These are phyloP conservation scores for Dioscorea cayenensis DNA, from an alignment of 116 monocot species.

Conservation along the genomic window DNA sequence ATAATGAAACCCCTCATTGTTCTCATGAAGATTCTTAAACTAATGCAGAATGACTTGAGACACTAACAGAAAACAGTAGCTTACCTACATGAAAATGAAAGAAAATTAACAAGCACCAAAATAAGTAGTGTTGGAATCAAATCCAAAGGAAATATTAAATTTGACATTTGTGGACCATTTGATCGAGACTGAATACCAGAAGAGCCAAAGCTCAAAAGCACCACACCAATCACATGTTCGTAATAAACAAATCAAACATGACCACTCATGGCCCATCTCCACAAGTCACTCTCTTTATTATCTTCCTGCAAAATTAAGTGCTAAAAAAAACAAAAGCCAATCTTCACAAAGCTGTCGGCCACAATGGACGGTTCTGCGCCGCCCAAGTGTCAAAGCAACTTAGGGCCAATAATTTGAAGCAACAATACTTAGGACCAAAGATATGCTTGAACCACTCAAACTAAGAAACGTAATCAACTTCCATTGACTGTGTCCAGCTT, in stretches of 20 bases:
- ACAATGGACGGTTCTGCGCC: neutral
- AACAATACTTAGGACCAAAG: neutral
- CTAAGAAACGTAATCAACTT: neutral
- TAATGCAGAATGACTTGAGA: neutral
- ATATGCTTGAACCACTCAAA: neutral
- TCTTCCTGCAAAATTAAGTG: conserved; percentile 1
- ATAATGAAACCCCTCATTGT: neutral
- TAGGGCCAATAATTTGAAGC: neutral
- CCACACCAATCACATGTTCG: neutral
- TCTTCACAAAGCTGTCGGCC: neutral
- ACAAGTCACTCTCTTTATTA: conserved; percentile 1
- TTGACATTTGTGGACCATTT: neutral
- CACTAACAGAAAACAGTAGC: neutral
- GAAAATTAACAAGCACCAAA: neutral
- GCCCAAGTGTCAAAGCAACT: neutral
- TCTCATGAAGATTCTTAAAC: neutral
- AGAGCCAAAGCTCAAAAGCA: neutral
- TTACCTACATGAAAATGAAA: neutral
- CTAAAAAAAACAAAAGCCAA: neutral
- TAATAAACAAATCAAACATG: neutral
- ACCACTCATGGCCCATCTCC: neutral
- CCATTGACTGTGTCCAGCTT: neutral
- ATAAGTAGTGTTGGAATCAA: neutral
- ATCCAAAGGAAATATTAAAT: neutral
- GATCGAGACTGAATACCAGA: neutral